Percentiles rank a stretch among this genome's conserved stretches.
Conservation (phyloP, 257 asterid species). For the Ajuga chamaepitys region DNA sequence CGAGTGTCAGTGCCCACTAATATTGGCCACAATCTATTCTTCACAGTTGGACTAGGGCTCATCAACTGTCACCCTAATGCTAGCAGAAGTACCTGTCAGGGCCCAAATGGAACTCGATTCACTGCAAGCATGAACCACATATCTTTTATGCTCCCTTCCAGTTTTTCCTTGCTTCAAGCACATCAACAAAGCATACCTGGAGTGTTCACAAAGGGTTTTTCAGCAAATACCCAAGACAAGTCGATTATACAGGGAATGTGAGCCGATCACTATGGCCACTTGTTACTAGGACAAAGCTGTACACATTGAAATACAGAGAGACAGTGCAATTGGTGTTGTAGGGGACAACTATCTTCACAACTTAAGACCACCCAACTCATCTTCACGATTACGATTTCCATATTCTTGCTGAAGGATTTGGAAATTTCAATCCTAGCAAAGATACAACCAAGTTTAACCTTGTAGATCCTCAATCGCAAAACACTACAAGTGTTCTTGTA, state of each 20-base stretch:
- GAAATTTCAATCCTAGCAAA: slow-evolving; percentile 55
- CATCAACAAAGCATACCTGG: slow-evolving; percentile 64
- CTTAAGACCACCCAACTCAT: slow-evolving; percentile 87
- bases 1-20: slow-evolving; percentile 44
- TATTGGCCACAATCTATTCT: slow-evolving; percentile 53
- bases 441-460: slow-evolving; percentile 73
- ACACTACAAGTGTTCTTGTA: slow-evolving; percentile 84
- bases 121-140: slow-evolving; percentile 80
- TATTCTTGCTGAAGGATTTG: slow-evolving; percentile 75
- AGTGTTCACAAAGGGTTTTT: slow-evolving; percentile 68
- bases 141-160: slow-evolving; percentile 66
- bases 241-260: slow-evolving; percentile 70
- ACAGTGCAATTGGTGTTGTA: slow-evolving; percentile 69
- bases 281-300: slow-evolving; percentile 42
- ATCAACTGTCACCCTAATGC: slow-evolving; percentile 56
- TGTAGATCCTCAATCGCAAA: slow-evolving; percentile 67
- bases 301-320: slow-evolving; percentile 53
- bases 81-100: slow-evolving; percentile 54
- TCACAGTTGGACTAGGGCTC: slow-evolving; percentile 75
- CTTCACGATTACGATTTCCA: slow-evolving; percentile 84
- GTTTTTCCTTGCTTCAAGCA: slow-evolving; percentile 62
- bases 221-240: slow-evolving; percentile 51
- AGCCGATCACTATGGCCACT: slow-evolving; percentile 89
- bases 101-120: slow-evolving; percentile 80
- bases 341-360: slow-evolving; percentile 67